These are phyloP conservation scores for Candida dajiaensis DNA, from an alignment of 805 yeast species.

Conservation along the genomic window DNA sequence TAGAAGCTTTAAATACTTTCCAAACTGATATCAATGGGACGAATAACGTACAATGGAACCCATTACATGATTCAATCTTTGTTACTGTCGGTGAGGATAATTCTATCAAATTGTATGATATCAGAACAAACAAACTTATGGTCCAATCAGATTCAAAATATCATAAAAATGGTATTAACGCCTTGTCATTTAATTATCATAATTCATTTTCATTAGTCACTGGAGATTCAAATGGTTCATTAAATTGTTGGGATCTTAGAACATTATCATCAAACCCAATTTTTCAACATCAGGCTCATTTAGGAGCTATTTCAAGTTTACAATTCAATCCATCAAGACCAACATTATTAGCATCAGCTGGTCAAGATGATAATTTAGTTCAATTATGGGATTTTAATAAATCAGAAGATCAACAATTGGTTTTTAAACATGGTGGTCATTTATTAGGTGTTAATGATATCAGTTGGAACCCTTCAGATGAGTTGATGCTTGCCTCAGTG, in stretches of 20 bases:
- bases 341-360: conserved; percentile 55
- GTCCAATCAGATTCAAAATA: conserved; percentile 8
- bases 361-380: conserved; percentile 59
- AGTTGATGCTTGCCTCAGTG: conserved; percentile 60
- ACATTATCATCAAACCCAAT: conserved; percentile 27
- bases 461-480: conserved; percentile 72
- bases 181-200: conserved; percentile 53
- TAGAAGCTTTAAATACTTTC: conserved; percentile 8
- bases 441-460: conserved; percentile 81
- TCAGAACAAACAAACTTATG: conserved; percentile 28
- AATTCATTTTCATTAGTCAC: conserved; percentile 56
- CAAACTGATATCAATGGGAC: conserved; percentile 42
- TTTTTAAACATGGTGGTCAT: conserved; percentile 82
- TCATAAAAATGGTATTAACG: conserved; percentile 41
- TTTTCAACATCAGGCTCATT: conserved; percentile 32
- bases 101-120: conserved; percentile 45
- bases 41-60: conserved; percentile 70
- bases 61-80: conserved; percentile 53
- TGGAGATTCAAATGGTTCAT: conserved; percentile 55
- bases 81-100: conserved; percentile 66
- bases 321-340: conserved; percentile 65
- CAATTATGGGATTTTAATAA: conserved; percentile 52
- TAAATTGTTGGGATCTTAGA: conserved; percentile 66
- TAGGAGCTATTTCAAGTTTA: conserved; percentile 53
- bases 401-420: conserved; percentile 24